A percentile compares a stretch with the other conserved stretches of the same genome.
Conservation (phyloP, 805 yeast genomes). For the Monosporozyma aerobia region DNA sequence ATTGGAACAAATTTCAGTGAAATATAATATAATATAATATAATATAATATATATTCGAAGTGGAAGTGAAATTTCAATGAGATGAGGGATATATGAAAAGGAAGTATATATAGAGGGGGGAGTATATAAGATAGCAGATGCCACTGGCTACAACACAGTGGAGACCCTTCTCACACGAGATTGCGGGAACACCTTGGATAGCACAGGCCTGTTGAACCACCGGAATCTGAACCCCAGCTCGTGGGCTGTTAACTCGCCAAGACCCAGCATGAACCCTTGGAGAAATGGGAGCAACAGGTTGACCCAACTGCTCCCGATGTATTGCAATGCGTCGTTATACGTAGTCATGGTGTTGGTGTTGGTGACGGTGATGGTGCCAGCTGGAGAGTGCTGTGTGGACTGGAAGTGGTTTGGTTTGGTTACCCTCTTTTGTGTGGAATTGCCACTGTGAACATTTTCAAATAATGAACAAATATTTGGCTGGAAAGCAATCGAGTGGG, state of each 20-base stretch:
- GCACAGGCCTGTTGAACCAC: slow-evolving; percentile 34
- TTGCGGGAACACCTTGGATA: neutral
- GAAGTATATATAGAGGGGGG: neutral
- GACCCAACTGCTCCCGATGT: slow-evolving; percentile 42
- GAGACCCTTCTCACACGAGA: neutral
- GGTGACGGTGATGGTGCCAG: neutral
- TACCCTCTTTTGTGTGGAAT: neutral
- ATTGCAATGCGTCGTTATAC: neutral
- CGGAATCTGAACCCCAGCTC: slow-evolving; percentile 76
- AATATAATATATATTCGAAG: neutral
- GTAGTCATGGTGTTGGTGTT: neutral
- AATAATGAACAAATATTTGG: too few species aligned
- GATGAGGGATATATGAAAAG: neutral
- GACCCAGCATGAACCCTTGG: slow-evolving; percentile 92
- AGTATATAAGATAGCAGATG: neutral
- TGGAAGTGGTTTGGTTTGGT: neutral
- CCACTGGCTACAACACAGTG: neutral
- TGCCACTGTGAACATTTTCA: neutral
- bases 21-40: neutral
- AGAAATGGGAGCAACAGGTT: slow-evolving; percentile 79
- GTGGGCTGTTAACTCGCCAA: slow-evolving; percentile 91
- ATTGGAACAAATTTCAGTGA: neutral
- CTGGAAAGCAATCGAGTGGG: too few species aligned
- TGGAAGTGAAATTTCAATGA: neutral
- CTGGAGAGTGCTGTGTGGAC: neutral